Conservation (phyloP, 139 green algal species). For the Chlorella sorokiniana region DNA sequence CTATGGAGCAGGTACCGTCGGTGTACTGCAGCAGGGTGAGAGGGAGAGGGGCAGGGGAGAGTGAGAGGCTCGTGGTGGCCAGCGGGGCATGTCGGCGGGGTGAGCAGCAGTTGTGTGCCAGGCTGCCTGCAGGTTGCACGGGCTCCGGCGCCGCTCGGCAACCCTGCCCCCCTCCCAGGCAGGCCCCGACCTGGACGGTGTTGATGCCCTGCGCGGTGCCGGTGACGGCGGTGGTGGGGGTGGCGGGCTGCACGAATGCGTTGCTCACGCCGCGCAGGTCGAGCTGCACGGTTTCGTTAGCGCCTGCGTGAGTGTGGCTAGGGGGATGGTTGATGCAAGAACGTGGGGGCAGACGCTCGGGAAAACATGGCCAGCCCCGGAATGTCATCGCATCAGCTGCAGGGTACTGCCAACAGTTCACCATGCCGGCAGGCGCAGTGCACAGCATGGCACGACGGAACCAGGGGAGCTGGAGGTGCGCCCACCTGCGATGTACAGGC, state of each 20-base stretch:
- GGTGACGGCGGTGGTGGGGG: constrained; percentile 19
- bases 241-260: constrained; percentile 10
- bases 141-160: too few species aligned
- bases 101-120: background rate
- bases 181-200: background rate
- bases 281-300: background rate
- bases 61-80: background rate
- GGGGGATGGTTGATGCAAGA: too few species aligned
- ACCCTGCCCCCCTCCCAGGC: too few species aligned
- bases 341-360: too few species aligned
- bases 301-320: background rate
- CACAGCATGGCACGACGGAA: background rate
- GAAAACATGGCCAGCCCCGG: too few species aligned
- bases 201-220: constrained; percentile 17
- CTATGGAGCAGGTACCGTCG: constrained; percentile 18
- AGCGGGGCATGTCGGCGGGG: too few species aligned
- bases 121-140: background rate
- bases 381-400: too few species aligned
- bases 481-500: constrained; percentile 9
- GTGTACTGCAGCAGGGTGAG: constrained; percentile 33
- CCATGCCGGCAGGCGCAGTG: background rate
- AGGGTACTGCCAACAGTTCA: too few species aligned
- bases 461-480: too few species aligned
- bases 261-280: constrained; percentile 9
- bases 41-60: background rate